These are phyloP conservation scores for Tanacetum coccineum DNA, from an alignment of 129 eudicot species.

Conservation along the genomic window DNA sequence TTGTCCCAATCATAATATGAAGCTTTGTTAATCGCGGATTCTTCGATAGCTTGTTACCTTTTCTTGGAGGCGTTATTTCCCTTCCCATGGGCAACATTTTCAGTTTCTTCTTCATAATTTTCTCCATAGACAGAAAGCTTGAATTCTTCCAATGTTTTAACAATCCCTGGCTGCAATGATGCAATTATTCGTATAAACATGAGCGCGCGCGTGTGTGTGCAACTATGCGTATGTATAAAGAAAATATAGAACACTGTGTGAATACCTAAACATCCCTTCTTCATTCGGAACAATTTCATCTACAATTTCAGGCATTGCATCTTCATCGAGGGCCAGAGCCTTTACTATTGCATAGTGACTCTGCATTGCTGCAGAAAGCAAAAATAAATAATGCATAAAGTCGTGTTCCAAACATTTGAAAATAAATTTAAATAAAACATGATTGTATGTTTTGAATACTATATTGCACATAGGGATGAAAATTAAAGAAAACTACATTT, in stretches of 20 bases:
- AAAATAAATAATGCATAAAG: background rate
- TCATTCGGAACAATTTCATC: slow-evolving; percentile 88
- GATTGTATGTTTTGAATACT: no score
- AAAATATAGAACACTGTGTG: background rate
- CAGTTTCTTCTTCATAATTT: slow-evolving; percentile 51
- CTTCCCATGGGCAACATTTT: slow-evolving; percentile 29
- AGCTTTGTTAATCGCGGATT: no score
- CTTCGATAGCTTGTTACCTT: slow-evolving; percentile 65
- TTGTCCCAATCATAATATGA: slow-evolving; percentile 81
- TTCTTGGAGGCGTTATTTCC: slow-evolving; percentile 46
- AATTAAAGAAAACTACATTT: no score
- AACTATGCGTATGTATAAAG: no score
- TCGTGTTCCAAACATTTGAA: no score
- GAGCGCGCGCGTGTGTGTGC: background rate
- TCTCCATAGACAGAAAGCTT: slow-evolving; percentile 83
- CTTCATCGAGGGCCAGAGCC: slow-evolving; percentile 94
- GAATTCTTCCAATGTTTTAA: slow-evolving; percentile 85
- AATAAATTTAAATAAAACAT: no score
- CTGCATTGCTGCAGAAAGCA: slow-evolving; percentile 68
- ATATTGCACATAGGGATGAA: no score
- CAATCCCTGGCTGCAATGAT: slow-evolving; percentile 66
- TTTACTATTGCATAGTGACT: slow-evolving; percentile 88
- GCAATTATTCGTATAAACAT: slow-evolving; percentile 7
- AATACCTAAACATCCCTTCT: slow-evolving; percentile 90
- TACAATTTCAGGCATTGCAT: no score